Evolutionary conservation across 2,329 filamentous ascomycete genomes (phyloP), one percentile per base, ranked within the genome.

Genomic region (Fusarium lateritium): DNA sequence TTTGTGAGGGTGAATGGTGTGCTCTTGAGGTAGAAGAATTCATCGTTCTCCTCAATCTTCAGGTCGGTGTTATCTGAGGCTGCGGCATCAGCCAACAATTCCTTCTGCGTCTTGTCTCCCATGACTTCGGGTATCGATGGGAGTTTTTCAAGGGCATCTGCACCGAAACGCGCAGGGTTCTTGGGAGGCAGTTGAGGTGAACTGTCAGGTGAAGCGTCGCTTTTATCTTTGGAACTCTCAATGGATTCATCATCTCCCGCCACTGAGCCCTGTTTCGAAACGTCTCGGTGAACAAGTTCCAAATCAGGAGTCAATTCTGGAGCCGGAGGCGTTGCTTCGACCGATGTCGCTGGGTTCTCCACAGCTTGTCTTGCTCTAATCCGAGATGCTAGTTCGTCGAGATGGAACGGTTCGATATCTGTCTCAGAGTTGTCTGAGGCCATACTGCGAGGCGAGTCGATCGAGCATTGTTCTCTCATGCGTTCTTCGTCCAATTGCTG

Each of bases 1-100:
- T 80, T 82, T 1, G 81, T 85, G 26, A 84, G 58, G 0, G 85
- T 86, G 66, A 79, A 87, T 0, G 82, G 81, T 0, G 85, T 85
- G 49, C 81, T 84, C 54, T 77, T 78, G 46, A 85, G 77, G 69
- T 83, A 86, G 36, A 88, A 73, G 56, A 81, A 83, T 36, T 85
- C 83, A 4, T 84, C 82, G 13, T 79, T 77, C 17, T 79, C 78
- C 6, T 76, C 73, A 15, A 76, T 70, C n/a, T 65, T 69, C 24
- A 77, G 61, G 14, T 56, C 66, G 5, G 40, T 17, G 8, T 47
- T 26, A 8, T 59, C 26, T 13, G 50, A 47, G 24, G 52, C 59
- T 7, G 51, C 56, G 24, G 21, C 49, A 26, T 49, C 62, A n/a
- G 34, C 56, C 14, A 54, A 43, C 26, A 44, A 46, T 6, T 69